Conservation (phyloP, 495 filamentous ascomycete species). For the Penicillium subrubescens region DNA sequence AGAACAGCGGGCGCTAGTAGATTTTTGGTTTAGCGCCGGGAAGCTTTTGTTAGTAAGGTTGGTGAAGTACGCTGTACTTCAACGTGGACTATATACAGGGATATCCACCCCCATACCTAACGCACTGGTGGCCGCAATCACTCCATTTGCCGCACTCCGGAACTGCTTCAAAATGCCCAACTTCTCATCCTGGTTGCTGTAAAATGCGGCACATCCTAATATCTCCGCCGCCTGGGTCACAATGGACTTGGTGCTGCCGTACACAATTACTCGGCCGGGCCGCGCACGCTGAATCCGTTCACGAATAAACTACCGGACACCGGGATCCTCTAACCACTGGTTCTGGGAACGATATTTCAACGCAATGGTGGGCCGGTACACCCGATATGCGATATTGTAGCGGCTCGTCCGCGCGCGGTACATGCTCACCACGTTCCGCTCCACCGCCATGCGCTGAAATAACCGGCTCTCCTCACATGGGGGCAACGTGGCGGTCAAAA, state of each 20-base stretch:
- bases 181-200: slow-evolving; percentile 1
- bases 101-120: no score
- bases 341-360: not conserved
- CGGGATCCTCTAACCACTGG: slow-evolving; percentile 1
- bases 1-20: no score
- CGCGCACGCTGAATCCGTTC: not conserved
- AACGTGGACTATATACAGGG: no score
- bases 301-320: not conserved
- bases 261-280: slow-evolving; percentile 1
- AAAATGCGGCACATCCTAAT: slow-evolving; percentile 2
- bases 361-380: slow-evolving; percentile 1
- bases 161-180: not conserved
- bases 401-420: slow-evolving; percentile 2
- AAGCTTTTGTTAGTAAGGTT: no score
- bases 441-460: slow-evolving; percentile 3
- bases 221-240: slow-evolving; percentile 4
- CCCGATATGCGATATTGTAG: not conserved
- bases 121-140: not conserved
- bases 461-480: slow-evolving; percentile 14
- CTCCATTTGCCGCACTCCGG: not conserved
- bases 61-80: no score
- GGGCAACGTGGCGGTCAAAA: slow-evolving; percentile 26
- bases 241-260: not conserved
- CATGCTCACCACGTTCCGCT: not conserved
- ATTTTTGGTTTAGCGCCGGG: no score